These are phyloP conservation scores for Simmondsia chinensis DNA, from an alignment of 148 eudicot species.

Conservation along the genomic window DNA sequence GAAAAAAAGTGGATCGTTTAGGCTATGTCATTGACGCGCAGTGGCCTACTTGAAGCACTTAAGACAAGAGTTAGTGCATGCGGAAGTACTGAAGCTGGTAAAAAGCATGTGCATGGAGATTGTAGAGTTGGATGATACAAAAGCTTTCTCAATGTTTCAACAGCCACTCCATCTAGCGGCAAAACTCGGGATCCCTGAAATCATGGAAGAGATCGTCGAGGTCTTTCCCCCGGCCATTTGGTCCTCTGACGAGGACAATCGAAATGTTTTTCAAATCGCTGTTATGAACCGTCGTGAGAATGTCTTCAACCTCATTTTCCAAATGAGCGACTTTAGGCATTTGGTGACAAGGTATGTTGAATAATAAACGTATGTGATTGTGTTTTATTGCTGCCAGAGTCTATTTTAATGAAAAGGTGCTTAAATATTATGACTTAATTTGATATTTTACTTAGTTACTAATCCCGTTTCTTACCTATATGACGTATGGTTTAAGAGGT, in stretches of 20 bases:
- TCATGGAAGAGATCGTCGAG: constrained; percentile 1
- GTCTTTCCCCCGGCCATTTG: not conserved
- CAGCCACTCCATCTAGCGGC: constrained; percentile 3
- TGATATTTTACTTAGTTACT: too few species aligned
- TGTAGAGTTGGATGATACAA: not conserved
- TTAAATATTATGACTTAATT: too few species aligned
- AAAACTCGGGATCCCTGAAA: not conserved
- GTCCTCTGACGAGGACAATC: not conserved
- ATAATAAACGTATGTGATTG: too few species aligned
- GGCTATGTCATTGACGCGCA: too few species aligned
- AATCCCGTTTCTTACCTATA: too few species aligned
- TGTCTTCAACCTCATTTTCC: constrained; percentile 3
- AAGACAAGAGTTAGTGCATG: not conserved
- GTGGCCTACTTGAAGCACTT: not conserved
- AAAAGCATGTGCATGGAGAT: not conserved
- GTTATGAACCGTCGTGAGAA: constrained; percentile 2
- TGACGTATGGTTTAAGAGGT: too few species aligned
- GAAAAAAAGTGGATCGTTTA: too few species aligned
- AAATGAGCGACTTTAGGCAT: not conserved
- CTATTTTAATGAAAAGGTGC: too few species aligned
- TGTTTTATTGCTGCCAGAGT: too few species aligned
- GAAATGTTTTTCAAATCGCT: constrained; percentile 1
- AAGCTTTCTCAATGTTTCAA: constrained; percentile 1
- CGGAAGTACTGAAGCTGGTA: not conserved
- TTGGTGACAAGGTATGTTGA: not conserved